phyloP scores from a whole-genome alignment of 306 rosid genomes.

The Senna tora region DNA sequence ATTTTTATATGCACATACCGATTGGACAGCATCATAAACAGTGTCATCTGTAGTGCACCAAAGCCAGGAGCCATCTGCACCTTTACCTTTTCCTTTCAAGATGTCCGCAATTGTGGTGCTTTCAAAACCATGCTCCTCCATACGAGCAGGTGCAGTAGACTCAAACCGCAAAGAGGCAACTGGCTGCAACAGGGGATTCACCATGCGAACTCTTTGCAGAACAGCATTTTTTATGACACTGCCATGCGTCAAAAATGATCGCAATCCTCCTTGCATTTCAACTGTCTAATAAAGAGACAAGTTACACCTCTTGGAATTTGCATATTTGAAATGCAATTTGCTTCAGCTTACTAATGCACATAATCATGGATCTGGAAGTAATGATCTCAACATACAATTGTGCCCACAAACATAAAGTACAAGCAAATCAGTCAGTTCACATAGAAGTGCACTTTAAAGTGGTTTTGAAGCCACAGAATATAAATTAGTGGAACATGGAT shows the following conservation, averaged over 20 bases:
- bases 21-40: conserved; percentile 96
- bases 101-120: conserved; percentile 86
- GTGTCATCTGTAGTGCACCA: conserved; percentile 95
- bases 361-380: conserved; percentile 21
- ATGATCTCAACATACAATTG: conserved; percentile 11
- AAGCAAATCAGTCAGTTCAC: background rate
- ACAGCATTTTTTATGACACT: conserved; percentile 70
- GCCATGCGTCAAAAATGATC: conserved; percentile 64
- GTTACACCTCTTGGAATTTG: conserved; percentile 18
- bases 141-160: conserved; percentile 59
- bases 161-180: conserved; percentile 61
- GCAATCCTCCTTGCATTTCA: conserved; percentile 83
- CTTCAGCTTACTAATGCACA: conserved; percentile 3
- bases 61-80: conserved; percentile 99
- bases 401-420: conserved; percentile 20
- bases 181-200: conserved; percentile 78
- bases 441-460: background rate
- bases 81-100: conserved; percentile 75
- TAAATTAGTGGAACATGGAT: background rate
- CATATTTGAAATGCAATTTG: background rate
- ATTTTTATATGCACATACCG: conserved; percentile 63
- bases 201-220: conserved; percentile 73
- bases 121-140: conserved; percentile 98
- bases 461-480: conserved; percentile 13
- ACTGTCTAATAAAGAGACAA: conserved; percentile 44